Evolutionary conservation across 129 eudicot species (phyloP), one percentile per base, ranked within the genome.

Genomic region (Gnaphalium uliginosum): DNA sequence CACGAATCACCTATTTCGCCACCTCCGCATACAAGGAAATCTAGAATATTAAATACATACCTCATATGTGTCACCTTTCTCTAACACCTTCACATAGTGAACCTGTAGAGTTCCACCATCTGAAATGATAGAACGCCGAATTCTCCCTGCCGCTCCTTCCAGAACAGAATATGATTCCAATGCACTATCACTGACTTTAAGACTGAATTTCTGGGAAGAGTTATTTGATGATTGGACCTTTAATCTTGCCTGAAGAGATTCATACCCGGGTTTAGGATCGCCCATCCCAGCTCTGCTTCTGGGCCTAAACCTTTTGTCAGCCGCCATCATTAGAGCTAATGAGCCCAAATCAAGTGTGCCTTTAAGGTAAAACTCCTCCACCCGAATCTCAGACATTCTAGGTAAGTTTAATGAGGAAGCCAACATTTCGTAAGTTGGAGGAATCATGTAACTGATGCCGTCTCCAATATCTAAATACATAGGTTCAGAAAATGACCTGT

Each of bases 31-130:
- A 35, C 2, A 4, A 33, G 33, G 23, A 25, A 46, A 32, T 30
- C 15, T 70, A 63, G 4, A 71, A 32, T 25, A 60, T 53, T 69
- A 33, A 18, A 29, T 57, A 66, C 83, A 78, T 22, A 94, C 99
- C 97, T 94, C 99, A 60, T 94, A 91, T 4, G 97, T 82, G 81
- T 94, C 99, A 81, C 99, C 99, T 81, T 94, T 94, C 86, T 94
- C 99, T 81, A 94, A 84, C 76, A 94, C 97, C 83, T 94, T 94
- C 67, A 94, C 99, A 72, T 89, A 89, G 85, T 85, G 87, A 74
- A 89, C 89, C 77, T 94, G 99, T 75, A 94, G 68, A 24, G 82
- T 78, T 61, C 97, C 97, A 76, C 92, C 85, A 67, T 94, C 99
- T 24, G 97, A 88, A 89, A 90, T 80, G 67, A 94, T 94, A 79